These are phyloP conservation scores for Lachancea lanzarotensis DNA, from an alignment of 805 yeast genomes.

Conservation along the genomic window DNA sequence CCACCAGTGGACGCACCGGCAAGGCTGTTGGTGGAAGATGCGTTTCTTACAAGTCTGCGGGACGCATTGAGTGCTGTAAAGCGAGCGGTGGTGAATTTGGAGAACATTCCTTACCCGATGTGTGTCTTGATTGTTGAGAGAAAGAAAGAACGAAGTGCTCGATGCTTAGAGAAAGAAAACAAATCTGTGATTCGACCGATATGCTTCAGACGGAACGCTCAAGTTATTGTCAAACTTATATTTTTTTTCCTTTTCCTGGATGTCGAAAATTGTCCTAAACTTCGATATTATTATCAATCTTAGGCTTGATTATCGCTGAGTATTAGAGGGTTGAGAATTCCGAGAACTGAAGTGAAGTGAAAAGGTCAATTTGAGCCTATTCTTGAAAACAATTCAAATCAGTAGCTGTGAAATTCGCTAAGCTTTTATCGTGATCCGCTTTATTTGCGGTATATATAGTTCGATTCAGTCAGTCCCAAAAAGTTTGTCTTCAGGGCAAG, in stretches of 20 bases:
- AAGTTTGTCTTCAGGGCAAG: background rate
- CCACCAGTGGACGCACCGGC: constrained; percentile 26
- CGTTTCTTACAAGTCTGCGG: constrained; percentile 15
- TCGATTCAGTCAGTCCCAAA: background rate
- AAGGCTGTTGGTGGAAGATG: constrained; percentile 9
- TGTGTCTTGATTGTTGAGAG: background rate
- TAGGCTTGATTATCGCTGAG: too few relatives aligned
- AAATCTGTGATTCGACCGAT: too few relatives aligned
- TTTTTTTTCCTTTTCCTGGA: background rate
- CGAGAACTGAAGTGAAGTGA: too few relatives aligned
- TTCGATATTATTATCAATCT: too few relatives aligned
- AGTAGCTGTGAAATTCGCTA: too few relatives aligned
- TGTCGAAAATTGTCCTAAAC: background rate
- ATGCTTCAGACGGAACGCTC: too few relatives aligned
- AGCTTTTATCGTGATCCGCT: background rate
- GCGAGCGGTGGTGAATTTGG: constrained; percentile 2
- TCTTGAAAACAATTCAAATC: too few relatives aligned
- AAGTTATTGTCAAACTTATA: too few relatives aligned
- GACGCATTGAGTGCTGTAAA: constrained; percentile 11
- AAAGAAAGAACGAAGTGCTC: background rate
- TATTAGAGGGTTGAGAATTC: too few relatives aligned
- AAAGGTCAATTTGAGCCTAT: too few relatives aligned
- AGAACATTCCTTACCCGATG: background rate
- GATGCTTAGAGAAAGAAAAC: background rate
- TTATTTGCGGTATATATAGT: constrained; percentile 1